Conservation (phyloP, 75 land plant species). For the Pinus albicaulis region DNA sequence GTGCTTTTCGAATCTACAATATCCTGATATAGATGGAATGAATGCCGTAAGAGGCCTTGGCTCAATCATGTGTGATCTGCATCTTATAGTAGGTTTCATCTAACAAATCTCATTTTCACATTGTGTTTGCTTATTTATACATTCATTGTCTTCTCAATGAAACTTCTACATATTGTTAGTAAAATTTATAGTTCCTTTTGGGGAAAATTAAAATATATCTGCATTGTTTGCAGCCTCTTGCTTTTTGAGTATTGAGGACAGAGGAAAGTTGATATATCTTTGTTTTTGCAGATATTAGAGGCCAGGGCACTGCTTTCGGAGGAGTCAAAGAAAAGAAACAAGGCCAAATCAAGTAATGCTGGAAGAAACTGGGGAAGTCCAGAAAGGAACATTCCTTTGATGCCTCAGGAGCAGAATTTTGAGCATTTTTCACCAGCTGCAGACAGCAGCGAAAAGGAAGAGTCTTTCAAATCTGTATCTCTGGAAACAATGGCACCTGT, state of each 20-base stretch:
- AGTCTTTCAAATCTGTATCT: conserved; percentile 11
- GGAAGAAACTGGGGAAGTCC: conserved; percentile 4
- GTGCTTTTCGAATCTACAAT: background rate
- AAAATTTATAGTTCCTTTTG: background rate
- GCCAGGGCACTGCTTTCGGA: conserved; percentile 68
- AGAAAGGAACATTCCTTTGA: background rate
- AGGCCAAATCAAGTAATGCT: conserved; percentile 19
- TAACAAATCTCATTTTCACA: too few species aligned
- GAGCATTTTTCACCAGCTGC: conserved; percentile 1
- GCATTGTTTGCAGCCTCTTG: background rate
- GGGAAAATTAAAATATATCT: background rate
- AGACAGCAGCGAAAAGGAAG: conserved; percentile 6
- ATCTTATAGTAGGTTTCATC: too few species aligned
- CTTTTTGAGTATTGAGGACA: too few species aligned
- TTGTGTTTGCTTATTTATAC: background rate
- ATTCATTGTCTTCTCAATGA: background rate
- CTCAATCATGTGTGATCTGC: background rate
- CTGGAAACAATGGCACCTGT: conserved; percentile 12
- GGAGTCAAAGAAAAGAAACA: conserved; percentile 49
- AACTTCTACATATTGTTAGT: background rate
- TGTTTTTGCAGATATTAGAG: conserved; percentile 59
- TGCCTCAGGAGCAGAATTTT: background rate
- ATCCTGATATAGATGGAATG: background rate
- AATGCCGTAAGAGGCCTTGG: background rate
- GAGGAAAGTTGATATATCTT: background rate